A percentile compares a stretch with the other conserved stretches of the same genome.
These are phyloP conservation scores for Venturiaceae sp. DNA, from an alignment of 2,329 filamentous ascomycete genomes.

Conservation along the genomic window DNA sequence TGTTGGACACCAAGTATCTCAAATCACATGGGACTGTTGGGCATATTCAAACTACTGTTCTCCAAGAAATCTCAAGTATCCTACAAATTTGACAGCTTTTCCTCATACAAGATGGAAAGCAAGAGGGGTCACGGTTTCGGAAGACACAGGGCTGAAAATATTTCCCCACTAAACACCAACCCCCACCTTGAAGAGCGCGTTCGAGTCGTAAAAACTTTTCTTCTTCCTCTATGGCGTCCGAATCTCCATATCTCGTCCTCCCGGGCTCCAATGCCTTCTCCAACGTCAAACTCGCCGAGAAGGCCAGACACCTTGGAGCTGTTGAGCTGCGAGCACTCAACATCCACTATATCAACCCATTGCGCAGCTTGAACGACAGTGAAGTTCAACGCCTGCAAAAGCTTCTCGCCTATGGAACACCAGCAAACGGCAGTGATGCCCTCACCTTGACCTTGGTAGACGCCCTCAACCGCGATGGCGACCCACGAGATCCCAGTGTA, in stretches of 20 bases:
- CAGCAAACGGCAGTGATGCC: conserved; percentile 34
- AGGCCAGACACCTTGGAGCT: conserved; percentile 36
- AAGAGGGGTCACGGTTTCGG: too few species aligned
- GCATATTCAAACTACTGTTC: too few species aligned
- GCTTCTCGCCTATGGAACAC: conserved; percentile 50
- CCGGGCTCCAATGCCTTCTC: conserved; percentile 46
- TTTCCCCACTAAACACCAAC: too few species aligned
- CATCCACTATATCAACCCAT: conserved; percentile 40
- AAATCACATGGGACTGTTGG: too few species aligned
- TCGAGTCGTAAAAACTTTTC: background rate
- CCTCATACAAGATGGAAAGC: too few species aligned
- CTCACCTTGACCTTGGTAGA: conserved; percentile 36
- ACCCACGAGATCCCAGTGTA: conserved; percentile 40
- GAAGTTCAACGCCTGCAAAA: conserved; percentile 46
- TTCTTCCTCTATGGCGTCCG: background rate
- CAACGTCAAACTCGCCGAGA: conserved; percentile 36
- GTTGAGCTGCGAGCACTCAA: conserved; percentile 38
- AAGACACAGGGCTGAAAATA: background rate
- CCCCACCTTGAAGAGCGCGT: too few species aligned
- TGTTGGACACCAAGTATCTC: too few species aligned
- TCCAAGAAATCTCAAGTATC: too few species aligned
- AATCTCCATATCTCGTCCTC: conserved; percentile 27
- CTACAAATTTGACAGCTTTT: too few species aligned
- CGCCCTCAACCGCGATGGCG: conserved; percentile 36
- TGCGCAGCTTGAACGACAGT: conserved; percentile 25